A percentile compares a stretch with the other conserved stretches of the same genome.
Evolutionary conservation across 352 stramenopile species (phyloP).

Genomic region (Globisporangium nagaii): DNA sequence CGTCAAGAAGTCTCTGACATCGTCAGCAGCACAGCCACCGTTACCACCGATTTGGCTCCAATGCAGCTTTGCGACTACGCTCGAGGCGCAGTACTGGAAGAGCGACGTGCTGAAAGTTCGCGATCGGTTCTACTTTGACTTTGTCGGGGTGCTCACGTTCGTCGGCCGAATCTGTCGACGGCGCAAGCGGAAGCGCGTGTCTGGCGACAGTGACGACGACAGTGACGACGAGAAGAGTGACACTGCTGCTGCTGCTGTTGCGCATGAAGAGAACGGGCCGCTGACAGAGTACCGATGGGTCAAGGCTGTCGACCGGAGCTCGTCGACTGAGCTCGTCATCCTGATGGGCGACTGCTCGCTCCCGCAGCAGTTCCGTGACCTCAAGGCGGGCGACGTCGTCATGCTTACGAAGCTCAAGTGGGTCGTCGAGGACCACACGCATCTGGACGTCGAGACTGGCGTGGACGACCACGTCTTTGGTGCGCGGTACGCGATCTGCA

Average conservation of each 20-base stretch:
- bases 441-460: background rate
- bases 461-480: background rate
- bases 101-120: constrained; percentile 6
- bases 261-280: background rate
- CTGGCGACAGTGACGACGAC: background rate
- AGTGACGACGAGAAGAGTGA: background rate
- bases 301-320: constrained; percentile 55
- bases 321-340: constrained; percentile 39
- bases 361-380: constrained; percentile 30
- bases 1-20: background rate
- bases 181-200: constrained; percentile 19
- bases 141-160: constrained; percentile 54
- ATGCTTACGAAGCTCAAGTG: constrained; percentile 61
- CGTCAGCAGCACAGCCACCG: background rate
- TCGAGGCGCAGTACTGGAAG: constrained; percentile 24
- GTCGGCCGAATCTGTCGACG: constrained; percentile 35
- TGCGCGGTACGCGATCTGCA: constrained; percentile 43
- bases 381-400: constrained; percentile 42
- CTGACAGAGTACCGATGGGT: constrained; percentile 45
- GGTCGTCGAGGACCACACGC: constrained; percentile 2
- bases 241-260: background rate
- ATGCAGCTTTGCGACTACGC: constrained; percentile 34
- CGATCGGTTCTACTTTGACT: constrained; percentile 46
- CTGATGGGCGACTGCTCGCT: constrained; percentile 37
- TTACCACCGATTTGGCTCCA: constrained; percentile 31